Evolutionary conservation across 2,329 filamentous ascomycete genomes (phyloP), one percentile per base, ranked within the genome.

Genomic region (Neonectria magnoliae): DNA sequence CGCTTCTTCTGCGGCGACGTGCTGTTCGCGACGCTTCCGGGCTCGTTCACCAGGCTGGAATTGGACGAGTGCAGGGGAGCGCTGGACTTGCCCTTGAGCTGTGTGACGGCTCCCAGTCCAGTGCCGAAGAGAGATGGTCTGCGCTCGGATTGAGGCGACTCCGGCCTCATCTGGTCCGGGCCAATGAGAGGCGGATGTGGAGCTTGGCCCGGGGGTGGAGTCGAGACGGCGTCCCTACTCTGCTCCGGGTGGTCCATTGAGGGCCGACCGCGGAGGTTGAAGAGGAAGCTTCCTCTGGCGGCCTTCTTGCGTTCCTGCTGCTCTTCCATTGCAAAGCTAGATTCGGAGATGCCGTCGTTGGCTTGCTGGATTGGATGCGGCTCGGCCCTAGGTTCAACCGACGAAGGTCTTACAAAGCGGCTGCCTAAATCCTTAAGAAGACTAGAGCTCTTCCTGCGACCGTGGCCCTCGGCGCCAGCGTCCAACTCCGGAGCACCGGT

Each of bases 381-480:
- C 38, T 70, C 65, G n/a, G 65, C 67, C 14, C 58, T 73, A 45
- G 61, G 57, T 8, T 73, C 73, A 3, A 71, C 77, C 7, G 78
- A 76, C 2, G 74, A 76, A 7, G 72, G 73, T 5, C 78, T 76
- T 16, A 75, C 73, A 47, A 85, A 76, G 58, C 81, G 81, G 57
- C 80, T 81, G 3, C 84, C 82, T 56, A 86, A 77, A 16, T 85
- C 84, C 66, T 85, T 87, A 66, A 88, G 83, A n/a, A 87, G 74
- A 20, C 77, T 81, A 11, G 80, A 83, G 60, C 79, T 81, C 29
- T 77, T 79, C 60, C 76, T 79, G 9, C 76, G 77, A 16, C 76
- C 77, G 20, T 79, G 78, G 2, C 81, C 79, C 14, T 81, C 77
- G 36, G 14, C 14, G 36, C 14, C 36, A 16, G 36, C 36, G 2